Evolutionary conservation across 371 early-diverging fungal genomes (phyloP).

Genomic region (Mortierella sp.): DNA sequence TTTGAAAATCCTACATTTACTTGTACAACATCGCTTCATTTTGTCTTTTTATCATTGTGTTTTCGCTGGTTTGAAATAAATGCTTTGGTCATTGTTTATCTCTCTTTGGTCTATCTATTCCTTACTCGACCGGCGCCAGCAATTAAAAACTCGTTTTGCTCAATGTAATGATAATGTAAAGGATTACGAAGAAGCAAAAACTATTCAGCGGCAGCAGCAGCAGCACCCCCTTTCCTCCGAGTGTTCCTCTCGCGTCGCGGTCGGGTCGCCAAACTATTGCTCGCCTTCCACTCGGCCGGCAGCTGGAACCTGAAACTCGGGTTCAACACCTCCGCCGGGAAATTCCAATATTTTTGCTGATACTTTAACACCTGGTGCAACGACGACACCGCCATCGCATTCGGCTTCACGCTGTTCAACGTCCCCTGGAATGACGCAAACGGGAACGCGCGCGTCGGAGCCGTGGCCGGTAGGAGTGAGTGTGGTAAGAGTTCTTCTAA

Average conservation of each 20-base stretch:
- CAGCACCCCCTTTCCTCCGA: constrained; percentile 25
- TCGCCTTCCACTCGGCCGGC: constrained; percentile 70
- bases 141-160: no score
- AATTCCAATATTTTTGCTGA: constrained; percentile 67
- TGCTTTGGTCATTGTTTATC: not conserved
- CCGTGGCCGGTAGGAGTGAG: constrained; percentile 46
- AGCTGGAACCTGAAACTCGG: constrained; percentile 65
- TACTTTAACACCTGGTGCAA: constrained; percentile 59
- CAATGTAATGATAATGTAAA: not conserved
- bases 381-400: constrained; percentile 65
- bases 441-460: constrained; percentile 52
- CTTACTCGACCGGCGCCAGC: not conserved
- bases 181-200: not conserved
- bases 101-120: not conserved
- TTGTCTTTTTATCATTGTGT: constrained; percentile 8
- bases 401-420: constrained; percentile 67
- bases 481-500: constrained; percentile 62
- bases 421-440: constrained; percentile 62
- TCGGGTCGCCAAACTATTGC: constrained; percentile 65
- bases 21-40: not conserved
- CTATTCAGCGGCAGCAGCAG: not conserved
- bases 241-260: constrained; percentile 61
- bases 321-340: constrained; percentile 59
- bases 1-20: not conserved
- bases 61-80: constrained; percentile 10